These are phyloP conservation scores for Botrytis fragariae DNA, from an alignment of 2,329 filamentous ascomycete species.

Conservation along the genomic window DNA sequence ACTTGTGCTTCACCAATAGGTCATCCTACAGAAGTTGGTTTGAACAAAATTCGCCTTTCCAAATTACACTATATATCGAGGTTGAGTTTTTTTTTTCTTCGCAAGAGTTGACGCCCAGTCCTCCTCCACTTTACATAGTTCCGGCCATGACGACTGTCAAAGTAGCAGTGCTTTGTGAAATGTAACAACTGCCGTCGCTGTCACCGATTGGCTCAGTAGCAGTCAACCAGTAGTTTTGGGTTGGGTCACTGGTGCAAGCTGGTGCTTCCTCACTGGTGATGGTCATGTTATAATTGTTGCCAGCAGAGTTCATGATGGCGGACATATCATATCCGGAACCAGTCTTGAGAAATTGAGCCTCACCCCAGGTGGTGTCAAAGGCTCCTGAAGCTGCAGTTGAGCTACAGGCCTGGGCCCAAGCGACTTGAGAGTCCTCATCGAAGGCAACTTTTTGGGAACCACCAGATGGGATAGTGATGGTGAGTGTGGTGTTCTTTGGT, in stretches of 20 bases:
- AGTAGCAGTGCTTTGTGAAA: slow-evolving; percentile 28
- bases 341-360: slow-evolving; percentile 31
- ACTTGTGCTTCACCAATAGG: slow-evolving; percentile 6
- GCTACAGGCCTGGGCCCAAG: slow-evolving; percentile 27
- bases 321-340: slow-evolving; percentile 37
- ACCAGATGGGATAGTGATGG: slow-evolving; percentile 30
- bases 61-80: slow-evolving; percentile 32
- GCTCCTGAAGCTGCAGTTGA: slow-evolving; percentile 26
- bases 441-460: slow-evolving; percentile 33
- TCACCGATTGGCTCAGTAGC: slow-evolving; percentile 30
- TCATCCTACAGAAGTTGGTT: background rate
- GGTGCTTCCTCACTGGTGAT: slow-evolving; percentile 32
- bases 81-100: slow-evolving; percentile 23
- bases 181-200: slow-evolving; percentile 36
- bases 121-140: slow-evolving; percentile 20
- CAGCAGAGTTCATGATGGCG: slow-evolving; percentile 34
- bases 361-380: slow-evolving; percentile 34
- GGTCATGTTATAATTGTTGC: slow-evolving; percentile 37
- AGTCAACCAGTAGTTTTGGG: slow-evolving; percentile 37
- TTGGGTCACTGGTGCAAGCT: slow-evolving; percentile 31
- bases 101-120: background rate
- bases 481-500: slow-evolving; percentile 32
- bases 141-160: slow-evolving; percentile 35
- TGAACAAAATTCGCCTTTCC: background rate
- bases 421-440: slow-evolving; percentile 33